Evolutionary conservation across 805 yeast species (phyloP), one percentile per base, ranked within the genome.

Genomic region (Candida montana): DNA sequence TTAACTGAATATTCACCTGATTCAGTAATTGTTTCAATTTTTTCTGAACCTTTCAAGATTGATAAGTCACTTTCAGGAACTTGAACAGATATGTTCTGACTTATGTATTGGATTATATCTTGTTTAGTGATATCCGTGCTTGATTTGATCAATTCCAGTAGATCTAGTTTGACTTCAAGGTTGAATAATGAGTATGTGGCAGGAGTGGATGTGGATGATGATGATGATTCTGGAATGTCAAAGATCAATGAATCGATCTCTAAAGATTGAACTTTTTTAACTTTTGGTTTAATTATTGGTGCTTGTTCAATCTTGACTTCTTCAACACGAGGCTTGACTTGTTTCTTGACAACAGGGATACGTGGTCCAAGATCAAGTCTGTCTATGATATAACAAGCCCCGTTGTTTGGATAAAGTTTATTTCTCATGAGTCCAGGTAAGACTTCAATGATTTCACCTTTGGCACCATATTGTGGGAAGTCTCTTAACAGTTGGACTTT

Each of bases 371-470:
- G 42, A 10, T 48, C 50, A 6, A 46, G 17, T 29, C 44, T 45
- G 27, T 54, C 53, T 18, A 71, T 58, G 18, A 87, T 70, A 55
- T 87, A 89, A 16, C 77, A 73, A 3, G 96, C 96, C 33, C 87
- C 84, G 53, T 85, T 81, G 46, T 68, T 54, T 33, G 77, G 75
- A 53, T 87, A 87, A 42, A 89, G 71, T 52, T 66, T 75, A 63
- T 85, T 86, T 57, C 91, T 77, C 96, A 89, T 89, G 47, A 76
- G 69, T 18, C 88, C 84, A 24, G 95, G 89, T 47, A 77, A 72
- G 16, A 89, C 96, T 28, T 74, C 67, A 23, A 83, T 71, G 33
- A 89, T 71, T 64, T 89, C 83, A 28, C 96, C 96, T 46, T 65
- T 67, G 18, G 65, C 65, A 17, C 95, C 95, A 42, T 81, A 62